phyloP scores from a whole-genome alignment of 2,329 filamentous ascomycete species.

The Gnomoniopsis sp. region DNA sequence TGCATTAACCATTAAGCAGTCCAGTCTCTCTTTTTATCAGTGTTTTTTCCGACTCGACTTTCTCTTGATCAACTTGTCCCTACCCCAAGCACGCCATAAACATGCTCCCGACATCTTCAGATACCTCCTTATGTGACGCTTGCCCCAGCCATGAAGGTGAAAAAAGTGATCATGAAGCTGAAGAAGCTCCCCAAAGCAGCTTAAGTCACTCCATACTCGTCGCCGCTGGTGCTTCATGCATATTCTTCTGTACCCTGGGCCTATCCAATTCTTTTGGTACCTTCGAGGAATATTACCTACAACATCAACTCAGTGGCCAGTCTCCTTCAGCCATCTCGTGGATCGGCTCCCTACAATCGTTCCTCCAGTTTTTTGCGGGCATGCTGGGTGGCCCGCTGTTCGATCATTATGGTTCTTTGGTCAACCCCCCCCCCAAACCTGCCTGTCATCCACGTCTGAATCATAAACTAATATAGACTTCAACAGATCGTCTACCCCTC shows the following conservation, averaged over 20 bases:
- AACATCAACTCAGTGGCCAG: conserved; percentile 30
- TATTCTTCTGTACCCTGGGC: neutral
- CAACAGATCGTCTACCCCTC: conserved; percentile 36
- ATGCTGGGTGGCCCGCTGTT: conserved; percentile 42
- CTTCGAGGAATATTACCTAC: conserved; percentile 53
- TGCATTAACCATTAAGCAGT: too few relatives aligned
- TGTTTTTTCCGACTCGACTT: too few relatives aligned
- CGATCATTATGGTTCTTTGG: conserved; percentile 35
- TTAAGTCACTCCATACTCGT: neutral
- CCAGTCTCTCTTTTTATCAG: too few relatives aligned
- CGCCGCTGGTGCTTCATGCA: neutral
- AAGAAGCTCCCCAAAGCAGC: neutral
- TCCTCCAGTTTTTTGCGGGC: conserved; percentile 40
- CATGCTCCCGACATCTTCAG: too few relatives aligned
- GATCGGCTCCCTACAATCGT: conserved; percentile 46
- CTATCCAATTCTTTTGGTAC: conserved; percentile 23
- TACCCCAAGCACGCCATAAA: too few relatives aligned
- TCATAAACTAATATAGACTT: too few relatives aligned
- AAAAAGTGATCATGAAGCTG: too few relatives aligned
- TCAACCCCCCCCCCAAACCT: neutral
- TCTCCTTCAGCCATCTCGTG: conserved; percentile 35
- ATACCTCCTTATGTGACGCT: too few relatives aligned
- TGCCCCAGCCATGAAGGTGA: too few relatives aligned
- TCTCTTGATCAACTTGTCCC: too few relatives aligned
- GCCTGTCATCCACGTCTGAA: too few relatives aligned